These are phyloP conservation scores for Platanus orientalis DNA, from an alignment of 164 flowering plant species.

Conservation along the genomic window DNA sequence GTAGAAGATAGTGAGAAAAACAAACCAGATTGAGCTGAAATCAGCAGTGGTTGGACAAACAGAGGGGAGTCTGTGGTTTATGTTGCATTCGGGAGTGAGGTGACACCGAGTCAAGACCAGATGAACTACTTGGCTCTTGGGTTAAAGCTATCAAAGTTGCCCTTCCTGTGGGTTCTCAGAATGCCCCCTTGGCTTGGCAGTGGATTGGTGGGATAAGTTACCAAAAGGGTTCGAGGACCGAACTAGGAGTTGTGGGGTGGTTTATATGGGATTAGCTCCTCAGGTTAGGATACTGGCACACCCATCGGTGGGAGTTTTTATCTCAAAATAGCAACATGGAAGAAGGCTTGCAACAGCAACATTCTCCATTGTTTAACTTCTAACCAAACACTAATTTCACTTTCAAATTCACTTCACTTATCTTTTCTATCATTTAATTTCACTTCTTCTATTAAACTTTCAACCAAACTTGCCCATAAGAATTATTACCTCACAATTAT, in stretches of 20 bases:
- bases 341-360: too few species aligned
- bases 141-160: neutral
- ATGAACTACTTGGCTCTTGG: neutral
- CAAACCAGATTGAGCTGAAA: too few species aligned
- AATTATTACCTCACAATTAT: too few species aligned
- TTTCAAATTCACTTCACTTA: too few species aligned
- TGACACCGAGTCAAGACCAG: neutral
- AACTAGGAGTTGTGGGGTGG: slow-evolving; percentile 2
- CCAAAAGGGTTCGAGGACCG: slow-evolving; percentile 3
- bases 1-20: too few species aligned
- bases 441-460: neutral
- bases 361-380: too few species aligned
- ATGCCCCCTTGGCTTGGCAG: neutral
- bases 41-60: too few species aligned
- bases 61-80: too few species aligned
- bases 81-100: neutral
- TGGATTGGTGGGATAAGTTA: neutral
- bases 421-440: too few species aligned
- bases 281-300: neutral
- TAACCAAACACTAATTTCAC: too few species aligned
- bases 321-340: too few species aligned
- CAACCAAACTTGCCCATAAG: too few species aligned
- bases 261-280: slow-evolving; percentile 10
- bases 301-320: slow-evolving; percentile 6
- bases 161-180: neutral